Conservation (phyloP, 495 filamentous ascomycete genomes). For the Neurospora tetraspora region DNA sequence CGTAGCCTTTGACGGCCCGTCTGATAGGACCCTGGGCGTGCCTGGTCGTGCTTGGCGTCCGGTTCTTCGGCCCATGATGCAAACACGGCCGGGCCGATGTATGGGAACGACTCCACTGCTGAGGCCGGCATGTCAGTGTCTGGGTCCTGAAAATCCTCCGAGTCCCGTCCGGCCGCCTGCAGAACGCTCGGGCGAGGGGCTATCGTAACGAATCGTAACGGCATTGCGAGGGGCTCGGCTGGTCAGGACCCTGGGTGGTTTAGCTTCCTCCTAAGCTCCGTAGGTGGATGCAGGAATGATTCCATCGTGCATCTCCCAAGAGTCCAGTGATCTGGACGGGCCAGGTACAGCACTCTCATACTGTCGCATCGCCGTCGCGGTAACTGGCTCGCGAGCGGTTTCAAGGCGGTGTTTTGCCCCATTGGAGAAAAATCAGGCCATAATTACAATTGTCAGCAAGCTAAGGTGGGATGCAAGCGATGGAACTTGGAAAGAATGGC, state of each 20-base stretch:
- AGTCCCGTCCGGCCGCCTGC: not conserved
- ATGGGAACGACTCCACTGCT: not conserved
- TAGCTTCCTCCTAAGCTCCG: not conserved
- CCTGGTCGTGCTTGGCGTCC: not conserved
- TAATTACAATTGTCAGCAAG: not conserved
- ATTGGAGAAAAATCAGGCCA: not conserved
- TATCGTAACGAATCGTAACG: not conserved
- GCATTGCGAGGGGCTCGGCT: not conserved
- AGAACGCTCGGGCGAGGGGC: not conserved
- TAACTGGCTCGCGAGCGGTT: not conserved
- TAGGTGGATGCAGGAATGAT: not conserved
- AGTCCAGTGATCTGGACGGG: not conserved
- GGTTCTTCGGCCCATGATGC: not conserved
- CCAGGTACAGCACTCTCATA: not conserved
- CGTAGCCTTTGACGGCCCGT: not conserved
- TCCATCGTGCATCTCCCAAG: not conserved
- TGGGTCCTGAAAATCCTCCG: not conserved
- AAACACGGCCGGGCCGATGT: not conserved
- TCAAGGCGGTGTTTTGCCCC: not conserved
- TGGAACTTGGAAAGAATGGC: not conserved
- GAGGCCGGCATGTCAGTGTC: not conserved
- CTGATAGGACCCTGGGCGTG: not conserved
- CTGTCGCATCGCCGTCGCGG: not conserved
- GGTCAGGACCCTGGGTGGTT: not conserved
- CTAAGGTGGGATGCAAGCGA: not conserved